Percentiles rank a stretch among this genome's conserved stretches.
Evolutionary conservation across 2,329 filamentous ascomycete genomes (phyloP).

Genomic region (Aspergillus sp.): DNA sequence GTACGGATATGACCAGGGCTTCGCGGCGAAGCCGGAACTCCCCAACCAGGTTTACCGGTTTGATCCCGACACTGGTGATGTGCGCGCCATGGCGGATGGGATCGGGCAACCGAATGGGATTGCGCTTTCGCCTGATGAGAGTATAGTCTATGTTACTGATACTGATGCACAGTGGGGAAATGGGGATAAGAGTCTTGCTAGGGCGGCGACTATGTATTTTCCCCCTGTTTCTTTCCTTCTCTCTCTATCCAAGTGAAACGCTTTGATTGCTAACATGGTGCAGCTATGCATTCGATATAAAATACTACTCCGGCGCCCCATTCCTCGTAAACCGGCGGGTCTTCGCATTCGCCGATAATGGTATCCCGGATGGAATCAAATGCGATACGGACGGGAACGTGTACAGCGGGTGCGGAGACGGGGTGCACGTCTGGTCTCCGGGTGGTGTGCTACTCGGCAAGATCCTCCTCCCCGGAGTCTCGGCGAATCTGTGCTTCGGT

Average conservation of each 20-base stretch:
- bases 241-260: no score
- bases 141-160: conserved; percentile 43
- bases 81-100: conserved; percentile 39
- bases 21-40: conserved; percentile 31
- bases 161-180: conserved; percentile 31
- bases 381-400: conserved; percentile 57
- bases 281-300: conserved; percentile 52
- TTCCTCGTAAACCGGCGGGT: conserved; percentile 52
- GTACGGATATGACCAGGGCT: conserved; percentile 37
- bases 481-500: conserved; percentile 53
- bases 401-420: conserved; percentile 56
- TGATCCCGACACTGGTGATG: conserved; percentile 33
- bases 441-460: conserved; percentile 56
- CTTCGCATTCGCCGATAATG: conserved; percentile 52
- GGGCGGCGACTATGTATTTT: conserved; percentile 26
- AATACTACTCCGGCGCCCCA: conserved; percentile 30
- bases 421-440: conserved; percentile 55
- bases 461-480: conserved; percentile 52
- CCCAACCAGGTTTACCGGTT: conserved; percentile 43
- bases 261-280: neutral
- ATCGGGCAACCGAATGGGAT: conserved; percentile 46
- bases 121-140: conserved; percentile 42
- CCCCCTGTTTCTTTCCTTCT: conserved; percentile 11
- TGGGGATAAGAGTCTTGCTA: conserved; percentile 13
- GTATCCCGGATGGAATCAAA: conserved; percentile 51